phyloP scores from a whole-genome alignment of 1,139 yeast species.

The Taiozyma onychis region DNA sequence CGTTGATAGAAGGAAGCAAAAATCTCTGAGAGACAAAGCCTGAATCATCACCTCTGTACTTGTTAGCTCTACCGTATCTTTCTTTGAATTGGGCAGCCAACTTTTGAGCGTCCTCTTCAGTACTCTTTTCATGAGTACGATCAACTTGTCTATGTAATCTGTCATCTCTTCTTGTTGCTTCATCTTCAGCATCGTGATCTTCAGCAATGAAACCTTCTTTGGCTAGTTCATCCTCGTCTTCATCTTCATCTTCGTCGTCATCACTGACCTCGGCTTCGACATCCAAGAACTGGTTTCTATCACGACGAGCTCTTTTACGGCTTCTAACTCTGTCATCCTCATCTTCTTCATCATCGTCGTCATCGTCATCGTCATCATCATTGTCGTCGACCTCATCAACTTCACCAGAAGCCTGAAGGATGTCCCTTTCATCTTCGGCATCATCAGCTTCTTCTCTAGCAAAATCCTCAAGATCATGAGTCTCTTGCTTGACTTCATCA shows the following conservation, averaged over 20 bases:
- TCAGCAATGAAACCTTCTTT: slow-evolving; percentile 75
- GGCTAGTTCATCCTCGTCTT: slow-evolving; percentile 84
- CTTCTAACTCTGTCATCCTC: slow-evolving; percentile 48
- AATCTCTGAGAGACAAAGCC: slow-evolving; percentile 89
- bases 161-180: slow-evolving; percentile 39
- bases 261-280: slow-evolving; percentile 99
- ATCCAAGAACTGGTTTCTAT: slow-evolving; percentile 90
- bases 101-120: slow-evolving; percentile 93
- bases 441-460: slow-evolving; percentile 9
- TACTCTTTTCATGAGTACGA: slow-evolving; percentile 81
- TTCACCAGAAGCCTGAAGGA: slow-evolving; percentile 8
- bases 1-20: slow-evolving; percentile 90
- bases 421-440: slow-evolving; percentile 11
- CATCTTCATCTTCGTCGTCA: slow-evolving; percentile 93
- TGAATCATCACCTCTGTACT: slow-evolving; percentile 83
- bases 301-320: slow-evolving; percentile 58
- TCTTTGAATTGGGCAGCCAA: slow-evolving; percentile 91
- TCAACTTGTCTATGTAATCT: slow-evolving; percentile 89
- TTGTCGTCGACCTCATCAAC: slow-evolving; percentile 23
- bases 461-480: slow-evolving; percentile 23
- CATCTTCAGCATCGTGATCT: slow-evolving; percentile 62
- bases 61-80: slow-evolving; percentile 83
- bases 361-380: slow-evolving; percentile 42
- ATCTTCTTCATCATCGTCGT: slow-evolving; percentile 57
- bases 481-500: slow-evolving; percentile 27